Conservation (phyloP, 1,139 yeast species). For the Debaryomyces sp. region DNA sequence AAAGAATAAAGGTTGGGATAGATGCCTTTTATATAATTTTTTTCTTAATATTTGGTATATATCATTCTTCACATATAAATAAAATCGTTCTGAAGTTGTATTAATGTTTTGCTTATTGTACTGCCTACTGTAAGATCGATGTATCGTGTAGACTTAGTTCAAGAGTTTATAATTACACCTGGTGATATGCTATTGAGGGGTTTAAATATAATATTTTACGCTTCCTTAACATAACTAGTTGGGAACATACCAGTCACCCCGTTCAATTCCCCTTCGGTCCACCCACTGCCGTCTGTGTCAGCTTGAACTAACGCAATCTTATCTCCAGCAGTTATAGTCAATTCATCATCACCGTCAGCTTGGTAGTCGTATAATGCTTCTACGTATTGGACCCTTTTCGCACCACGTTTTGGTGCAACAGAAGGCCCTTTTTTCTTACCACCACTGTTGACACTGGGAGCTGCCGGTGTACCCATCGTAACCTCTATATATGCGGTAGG, state of each 20-base stretch:
- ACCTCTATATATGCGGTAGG: slow-evolving; percentile 84
- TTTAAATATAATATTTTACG: slow-evolving; percentile 18
- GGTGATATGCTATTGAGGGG: neutral
- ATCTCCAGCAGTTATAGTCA: slow-evolving; percentile 75
- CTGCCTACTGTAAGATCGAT: neutral
- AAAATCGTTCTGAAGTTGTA: slow-evolving; percentile 12
- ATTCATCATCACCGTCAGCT: slow-evolving; percentile 84
- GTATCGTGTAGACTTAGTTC: neutral
- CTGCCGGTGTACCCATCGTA: slow-evolving; percentile 6
- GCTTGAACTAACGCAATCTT: slow-evolving; percentile 62
- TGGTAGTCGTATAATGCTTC: slow-evolving; percentile 78
- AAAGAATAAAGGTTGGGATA: slow-evolving; percentile 8
- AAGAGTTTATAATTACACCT: neutral
- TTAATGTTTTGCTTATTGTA: slow-evolving; percentile 4
- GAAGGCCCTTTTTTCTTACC: slow-evolving; percentile 66
- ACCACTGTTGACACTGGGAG: slow-evolving; percentile 15
- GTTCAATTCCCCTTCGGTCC: slow-evolving; percentile 90
- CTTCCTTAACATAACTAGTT: slow-evolving; percentile 62
- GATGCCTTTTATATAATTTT: slow-evolving; percentile 12
- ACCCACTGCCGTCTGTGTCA: slow-evolving; percentile 87
- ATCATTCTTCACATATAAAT: slow-evolving; percentile 12
- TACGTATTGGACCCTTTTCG: slow-evolving; percentile 63
- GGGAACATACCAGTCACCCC: slow-evolving; percentile 83
- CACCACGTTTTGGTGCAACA: slow-evolving; percentile 85
- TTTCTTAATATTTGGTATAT: slow-evolving; percentile 12